Conservation (phyloP, 2,329 filamentous ascomycete genomes). For the Calcarisporium arbuscula region DNA sequence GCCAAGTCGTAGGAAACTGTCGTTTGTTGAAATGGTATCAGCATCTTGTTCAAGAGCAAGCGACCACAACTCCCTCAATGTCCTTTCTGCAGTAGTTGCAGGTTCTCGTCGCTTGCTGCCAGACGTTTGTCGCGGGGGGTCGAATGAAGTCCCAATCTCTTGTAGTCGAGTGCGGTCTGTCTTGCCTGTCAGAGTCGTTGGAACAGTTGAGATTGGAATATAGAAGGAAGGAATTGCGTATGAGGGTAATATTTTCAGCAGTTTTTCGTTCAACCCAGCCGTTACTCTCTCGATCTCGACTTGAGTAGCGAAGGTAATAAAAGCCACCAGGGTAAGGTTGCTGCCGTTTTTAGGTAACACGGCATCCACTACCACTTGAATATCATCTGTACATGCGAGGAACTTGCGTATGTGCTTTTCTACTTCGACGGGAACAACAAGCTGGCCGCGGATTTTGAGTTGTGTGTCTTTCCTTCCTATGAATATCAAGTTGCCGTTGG, state of each 20-base stretch:
- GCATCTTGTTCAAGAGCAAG: conserved; percentile 3
- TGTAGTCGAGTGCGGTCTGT: conserved; percentile 4
- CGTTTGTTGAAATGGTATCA: conserved; percentile 2
- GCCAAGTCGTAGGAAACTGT: conserved; percentile 5
- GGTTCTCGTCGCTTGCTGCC: not conserved
- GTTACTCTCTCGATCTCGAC: not conserved
- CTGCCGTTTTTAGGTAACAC: conserved; percentile 2
- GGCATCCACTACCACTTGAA: conserved; percentile 4
- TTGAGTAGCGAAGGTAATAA: not conserved
- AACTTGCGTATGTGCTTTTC: not conserved
- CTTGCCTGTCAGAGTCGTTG: conserved; percentile 3
- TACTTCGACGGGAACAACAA: conserved; percentile 3
- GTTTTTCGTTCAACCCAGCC: not conserved
- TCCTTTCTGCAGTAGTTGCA: conserved; percentile 1
- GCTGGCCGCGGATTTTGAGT: conserved; percentile 5
- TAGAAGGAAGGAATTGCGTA: conserved; percentile 7
- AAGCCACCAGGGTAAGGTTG: conserved; percentile 3
- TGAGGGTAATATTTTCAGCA: not conserved
- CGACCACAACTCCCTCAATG: conserved; percentile 3
- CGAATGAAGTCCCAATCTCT: conserved; percentile 2
- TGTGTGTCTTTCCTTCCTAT: conserved; percentile 5
- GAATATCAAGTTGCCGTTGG: conserved; percentile 2
- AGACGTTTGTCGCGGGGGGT: not conserved
- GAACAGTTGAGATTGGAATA: conserved; percentile 3
- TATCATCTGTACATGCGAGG: not conserved